Evolutionary conservation across 495 filamentous ascomycete genomes (phyloP).

Genomic region (Penicillium roqueforti): DNA sequence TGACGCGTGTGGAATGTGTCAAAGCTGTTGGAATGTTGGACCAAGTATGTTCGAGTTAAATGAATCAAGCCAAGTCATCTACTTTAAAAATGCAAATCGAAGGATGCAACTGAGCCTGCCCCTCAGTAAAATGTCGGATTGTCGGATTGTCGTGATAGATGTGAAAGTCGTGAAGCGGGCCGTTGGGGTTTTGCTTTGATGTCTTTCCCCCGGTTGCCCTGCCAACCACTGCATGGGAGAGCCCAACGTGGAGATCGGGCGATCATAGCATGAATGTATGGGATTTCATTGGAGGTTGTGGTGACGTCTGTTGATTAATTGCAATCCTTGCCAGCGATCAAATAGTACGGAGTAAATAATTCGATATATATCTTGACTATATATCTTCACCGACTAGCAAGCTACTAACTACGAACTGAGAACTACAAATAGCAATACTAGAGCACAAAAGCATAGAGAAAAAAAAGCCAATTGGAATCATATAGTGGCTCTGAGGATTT

Average conservation of each 20-base stretch:
- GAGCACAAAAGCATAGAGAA: not conserved
- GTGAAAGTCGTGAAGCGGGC: conserved; percentile 1
- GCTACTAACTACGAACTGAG: not conserved
- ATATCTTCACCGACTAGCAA: not conserved
- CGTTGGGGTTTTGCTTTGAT: conserved; percentile 10
- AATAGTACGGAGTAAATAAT: not conserved
- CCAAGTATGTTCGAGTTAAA: not conserved
- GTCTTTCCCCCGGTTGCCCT: conserved; percentile 6
- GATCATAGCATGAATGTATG: not conserved
- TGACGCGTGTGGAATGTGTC: conserved; percentile 32
- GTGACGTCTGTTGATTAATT: not conserved
- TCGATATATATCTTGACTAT: not conserved
- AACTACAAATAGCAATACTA: not conserved
- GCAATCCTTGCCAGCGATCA: not conserved
- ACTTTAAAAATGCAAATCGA: not conserved
- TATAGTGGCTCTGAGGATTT: not conserved
- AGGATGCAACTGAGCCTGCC: not conserved
- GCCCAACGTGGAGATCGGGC: not conserved
- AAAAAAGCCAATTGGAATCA: not conserved
- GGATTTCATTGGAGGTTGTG: not conserved
- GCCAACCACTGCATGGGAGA: conserved; percentile 7
- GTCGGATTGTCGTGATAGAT: not conserved
- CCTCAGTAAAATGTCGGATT: not conserved
- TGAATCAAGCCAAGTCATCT: not conserved
- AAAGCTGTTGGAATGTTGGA: conserved; percentile 13